Conservation (phyloP, 305 asterid species). For the Fraxinus sp. region DNA sequence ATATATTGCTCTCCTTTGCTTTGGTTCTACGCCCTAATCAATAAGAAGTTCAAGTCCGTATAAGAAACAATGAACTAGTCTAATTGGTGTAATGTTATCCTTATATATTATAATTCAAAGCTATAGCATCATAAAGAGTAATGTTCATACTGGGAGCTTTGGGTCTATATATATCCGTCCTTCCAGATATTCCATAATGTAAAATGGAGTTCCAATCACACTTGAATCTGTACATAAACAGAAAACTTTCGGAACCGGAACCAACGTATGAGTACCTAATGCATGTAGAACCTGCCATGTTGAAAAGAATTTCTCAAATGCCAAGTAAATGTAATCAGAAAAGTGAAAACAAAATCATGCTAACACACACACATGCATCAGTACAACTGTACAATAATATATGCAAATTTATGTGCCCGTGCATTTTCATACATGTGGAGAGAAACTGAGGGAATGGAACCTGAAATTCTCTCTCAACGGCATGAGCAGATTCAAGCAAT, state of each 20-base stretch:
- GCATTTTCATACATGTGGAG: not conserved
- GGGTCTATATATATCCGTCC: slow-evolving; percentile 89
- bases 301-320: slow-evolving; percentile 19
- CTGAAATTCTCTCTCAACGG: slow-evolving; percentile 93
- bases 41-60: slow-evolving; percentile 4
- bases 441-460: slow-evolving; percentile 30
- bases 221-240: slow-evolving; percentile 81
- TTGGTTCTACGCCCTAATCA: slow-evolving; percentile 64
- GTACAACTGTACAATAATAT: not conserved
- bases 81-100: not conserved
- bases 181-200: slow-evolving; percentile 91
- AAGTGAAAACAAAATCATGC: not conserved
- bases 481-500: slow-evolving; percentile 87
- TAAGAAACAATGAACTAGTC: not conserved
- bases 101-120: not conserved
- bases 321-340: not conserved
- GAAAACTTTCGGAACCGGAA: slow-evolving; percentile 90
- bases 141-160: slow-evolving; percentile 63
- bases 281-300: slow-evolving; percentile 76
- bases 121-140: slow-evolving; percentile 16
- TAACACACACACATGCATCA: not conserved
- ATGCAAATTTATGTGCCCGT: not conserved
- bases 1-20: slow-evolving; percentile 62
- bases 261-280: slow-evolving; percentile 63
- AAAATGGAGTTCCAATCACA: slow-evolving; percentile 90